Percentiles rank a stretch among this genome's conserved stretches.
Evolutionary conservation across 176 grass and related monocot genomes (phyloP).

Genomic region (Oryza australiensis): DNA sequence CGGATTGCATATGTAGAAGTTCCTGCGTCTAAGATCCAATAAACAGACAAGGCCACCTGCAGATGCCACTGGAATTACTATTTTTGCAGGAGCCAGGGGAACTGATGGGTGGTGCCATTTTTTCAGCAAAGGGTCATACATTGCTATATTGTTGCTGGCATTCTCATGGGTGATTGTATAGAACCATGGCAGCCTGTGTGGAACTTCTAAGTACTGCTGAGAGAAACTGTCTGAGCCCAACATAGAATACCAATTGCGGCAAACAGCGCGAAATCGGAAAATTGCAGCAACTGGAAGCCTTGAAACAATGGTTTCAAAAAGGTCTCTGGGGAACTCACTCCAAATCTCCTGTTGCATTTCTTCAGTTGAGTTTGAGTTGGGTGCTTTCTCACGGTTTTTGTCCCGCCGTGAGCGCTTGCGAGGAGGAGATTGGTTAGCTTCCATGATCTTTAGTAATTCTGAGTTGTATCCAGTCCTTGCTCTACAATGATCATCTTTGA

Average conservation of each 20-base stretch:
- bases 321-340: constrained; percentile 89
- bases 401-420: constrained; percentile 60
- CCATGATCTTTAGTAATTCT: constrained; percentile 55
- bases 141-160: constrained; percentile 62
- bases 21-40: constrained; percentile 74
- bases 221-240: constrained; percentile 73
- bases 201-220: constrained; percentile 58
- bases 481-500: constrained; percentile 68
- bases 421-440: constrained; percentile 55
- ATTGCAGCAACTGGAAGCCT: constrained; percentile 80
- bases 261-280: constrained; percentile 86
- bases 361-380: constrained; percentile 51
- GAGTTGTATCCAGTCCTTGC: constrained; percentile 54
- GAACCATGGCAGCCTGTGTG: constrained; percentile 70
- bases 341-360: constrained; percentile 77
- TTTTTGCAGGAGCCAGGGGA: constrained; percentile 62
- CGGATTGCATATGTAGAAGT: constrained; percentile 91
- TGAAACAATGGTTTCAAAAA: constrained; percentile 83
- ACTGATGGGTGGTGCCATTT: constrained; percentile 85
- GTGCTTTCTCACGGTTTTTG: constrained; percentile 49
- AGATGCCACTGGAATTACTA: constrained; percentile 90
- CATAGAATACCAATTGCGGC: constrained; percentile 77
- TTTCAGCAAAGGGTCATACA: constrained; percentile 70
- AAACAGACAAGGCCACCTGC: constrained; percentile 95
- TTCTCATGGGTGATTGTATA: constrained; percentile 90